Conservation (phyloP, 2,329 filamentous ascomycete genomes). For the Fusarium longipes region DNA sequence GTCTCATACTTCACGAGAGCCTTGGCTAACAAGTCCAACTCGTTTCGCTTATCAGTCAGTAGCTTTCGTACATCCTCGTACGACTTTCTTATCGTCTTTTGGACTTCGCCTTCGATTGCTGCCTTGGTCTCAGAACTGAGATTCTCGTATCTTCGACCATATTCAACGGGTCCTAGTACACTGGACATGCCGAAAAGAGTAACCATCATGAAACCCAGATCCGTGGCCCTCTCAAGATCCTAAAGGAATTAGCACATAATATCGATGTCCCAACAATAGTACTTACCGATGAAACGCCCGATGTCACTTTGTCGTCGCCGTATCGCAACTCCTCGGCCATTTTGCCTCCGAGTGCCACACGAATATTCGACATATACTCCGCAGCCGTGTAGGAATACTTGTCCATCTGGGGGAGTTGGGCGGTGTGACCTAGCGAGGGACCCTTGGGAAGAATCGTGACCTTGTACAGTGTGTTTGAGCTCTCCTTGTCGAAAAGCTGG, state of each 20-base stretch:
- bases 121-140: slow-evolving; percentile 89
- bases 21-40: slow-evolving; percentile 87
- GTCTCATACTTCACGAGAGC: slow-evolving; percentile 96
- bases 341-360: slow-evolving; percentile 85
- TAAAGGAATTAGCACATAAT: slow-evolving; percentile 53
- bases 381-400: slow-evolving; percentile 89
- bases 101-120: slow-evolving; percentile 88
- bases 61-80: slow-evolving; percentile 78
- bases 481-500: slow-evolving; percentile 79
- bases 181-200: slow-evolving; percentile 91
- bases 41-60: slow-evolving; percentile 79
- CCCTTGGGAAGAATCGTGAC: slow-evolving; percentile 96
- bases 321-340: slow-evolving; percentile 93
- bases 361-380: slow-evolving; percentile 84
- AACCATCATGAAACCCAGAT: slow-evolving; percentile 87
- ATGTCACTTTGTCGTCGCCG: slow-evolving; percentile 90
- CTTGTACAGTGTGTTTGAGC: slow-evolving; percentile 87
- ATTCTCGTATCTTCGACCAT: slow-evolving; percentile 80
- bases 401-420: slow-evolving; percentile 89
- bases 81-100: slow-evolving; percentile 83
- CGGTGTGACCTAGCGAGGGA: slow-evolving; percentile 85
- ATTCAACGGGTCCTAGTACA: slow-evolving; percentile 88
- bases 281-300: slow-evolving; percentile 82
- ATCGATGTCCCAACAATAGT: background rate
- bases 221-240: slow-evolving; percentile 87